Evolutionary conservation across 2,329 filamentous ascomycete genomes (phyloP).

Genomic region (Exserohilum rostratum): DNA sequence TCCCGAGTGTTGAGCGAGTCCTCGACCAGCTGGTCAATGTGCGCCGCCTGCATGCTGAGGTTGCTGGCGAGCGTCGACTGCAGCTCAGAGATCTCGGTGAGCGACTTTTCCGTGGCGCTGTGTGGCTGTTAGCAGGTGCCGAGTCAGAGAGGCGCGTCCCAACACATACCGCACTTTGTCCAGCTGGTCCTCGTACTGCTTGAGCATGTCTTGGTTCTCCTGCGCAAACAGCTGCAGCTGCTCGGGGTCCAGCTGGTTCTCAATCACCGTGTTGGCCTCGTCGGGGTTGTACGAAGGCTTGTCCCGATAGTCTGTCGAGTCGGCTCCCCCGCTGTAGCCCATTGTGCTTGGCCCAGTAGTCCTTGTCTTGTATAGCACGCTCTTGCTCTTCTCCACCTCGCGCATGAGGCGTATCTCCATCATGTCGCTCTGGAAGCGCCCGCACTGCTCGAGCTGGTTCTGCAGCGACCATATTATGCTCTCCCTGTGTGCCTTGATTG

Average conservation of each 20-base stretch:
- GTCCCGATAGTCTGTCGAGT: slow-evolving; percentile 34
- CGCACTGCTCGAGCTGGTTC: slow-evolving; percentile 75
- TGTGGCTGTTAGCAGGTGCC: slow-evolving; percentile 21
- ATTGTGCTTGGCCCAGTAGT: slow-evolving; percentile 35
- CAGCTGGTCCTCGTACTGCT: slow-evolving; percentile 91
- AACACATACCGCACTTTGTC: slow-evolving; percentile 84
- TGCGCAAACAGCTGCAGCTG: slow-evolving; percentile 92
- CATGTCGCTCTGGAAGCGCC: slow-evolving; percentile 83
- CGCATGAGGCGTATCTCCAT: slow-evolving; percentile 87
- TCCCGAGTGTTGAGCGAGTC: slow-evolving; percentile 83
- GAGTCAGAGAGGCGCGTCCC: no score
- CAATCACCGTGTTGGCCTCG: slow-evolving; percentile 45
- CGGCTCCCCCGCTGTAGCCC: slow-evolving; percentile 29
- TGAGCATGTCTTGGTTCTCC: slow-evolving; percentile 90
- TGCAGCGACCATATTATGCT: slow-evolving; percentile 83
- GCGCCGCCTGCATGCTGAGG: slow-evolving; percentile 81
- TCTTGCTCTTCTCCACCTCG: slow-evolving; percentile 88
- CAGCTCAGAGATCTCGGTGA: slow-evolving; percentile 90
- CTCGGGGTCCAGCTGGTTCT: slow-evolving; percentile 73
- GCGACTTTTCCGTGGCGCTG: slow-evolving; percentile 85
- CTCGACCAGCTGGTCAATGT: slow-evolving; percentile 85
- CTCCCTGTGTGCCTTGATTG: slow-evolving; percentile 74
- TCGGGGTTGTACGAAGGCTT: slow-evolving; percentile 32
- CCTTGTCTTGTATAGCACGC: slow-evolving; percentile 74
- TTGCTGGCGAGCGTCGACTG: slow-evolving; percentile 89